These are phyloP conservation scores for Aphanoascus verrucosus DNA, from an alignment of 2,329 filamentous ascomycete species.

Conservation along the genomic window DNA sequence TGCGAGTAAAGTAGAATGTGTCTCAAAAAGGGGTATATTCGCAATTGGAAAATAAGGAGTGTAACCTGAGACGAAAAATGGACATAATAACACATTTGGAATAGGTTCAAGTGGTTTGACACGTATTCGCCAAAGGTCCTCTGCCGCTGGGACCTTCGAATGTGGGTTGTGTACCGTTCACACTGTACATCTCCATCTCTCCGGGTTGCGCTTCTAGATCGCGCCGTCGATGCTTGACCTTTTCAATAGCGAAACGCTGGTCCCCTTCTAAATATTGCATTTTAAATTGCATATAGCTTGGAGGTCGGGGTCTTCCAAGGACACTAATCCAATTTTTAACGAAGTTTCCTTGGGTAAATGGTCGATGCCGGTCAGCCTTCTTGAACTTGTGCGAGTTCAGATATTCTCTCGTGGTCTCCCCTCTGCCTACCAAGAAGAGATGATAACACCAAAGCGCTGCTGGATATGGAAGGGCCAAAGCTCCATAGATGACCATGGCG, in stretches of 20 bases:
- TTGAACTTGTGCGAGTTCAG: constrained; percentile 92
- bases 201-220: constrained; percentile 43
- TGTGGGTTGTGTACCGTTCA: constrained; percentile 23
- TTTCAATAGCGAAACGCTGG: constrained; percentile 61
- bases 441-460: constrained; percentile 78
- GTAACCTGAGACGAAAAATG: not conserved
- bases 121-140: constrained; percentile 4
- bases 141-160: constrained; percentile 12
- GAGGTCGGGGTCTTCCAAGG: constrained; percentile 69
- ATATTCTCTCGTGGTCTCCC: constrained; percentile 92
- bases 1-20: not conserved
- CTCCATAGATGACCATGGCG: constrained; percentile 74
- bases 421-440: constrained; percentile 76
- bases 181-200: constrained; percentile 62
- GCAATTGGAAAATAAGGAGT: not conserved
- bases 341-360: constrained; percentile 69
- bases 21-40: constrained; percentile 3
- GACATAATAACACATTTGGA: not conserved
- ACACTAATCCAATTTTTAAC: constrained; percentile 73
- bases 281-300: constrained; percentile 86
- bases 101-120: constrained; percentile 5
- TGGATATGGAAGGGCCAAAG: constrained; percentile 68
- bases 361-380: constrained; percentile 80
- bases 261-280: constrained; percentile 64
- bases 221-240: constrained; percentile 42